Percentiles rank a stretch among this genome's conserved stretches.
Evolutionary conservation across 306 rosid genomes (phyloP).

Genomic region (Pterocarpus macrocarpus): DNA sequence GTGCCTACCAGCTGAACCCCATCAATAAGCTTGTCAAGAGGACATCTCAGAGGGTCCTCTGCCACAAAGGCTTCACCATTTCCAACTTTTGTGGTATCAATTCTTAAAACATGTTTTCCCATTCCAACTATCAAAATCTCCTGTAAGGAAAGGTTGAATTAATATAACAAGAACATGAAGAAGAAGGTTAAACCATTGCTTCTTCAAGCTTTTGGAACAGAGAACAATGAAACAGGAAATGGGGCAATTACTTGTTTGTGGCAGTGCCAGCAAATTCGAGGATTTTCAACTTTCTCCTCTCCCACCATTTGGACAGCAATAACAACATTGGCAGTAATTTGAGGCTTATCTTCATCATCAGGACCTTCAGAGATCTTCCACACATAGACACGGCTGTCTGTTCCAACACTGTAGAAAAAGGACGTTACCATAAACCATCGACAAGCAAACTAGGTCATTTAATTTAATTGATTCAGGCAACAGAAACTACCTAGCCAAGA

Average conservation of each 20-base stretch:
- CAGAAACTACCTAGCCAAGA: conserved; percentile 85
- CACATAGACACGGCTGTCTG: conserved; percentile 88
- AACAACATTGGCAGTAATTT: conserved; percentile 83
- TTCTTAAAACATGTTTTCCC: conserved; percentile 83
- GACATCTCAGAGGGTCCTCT: conserved; percentile 82
- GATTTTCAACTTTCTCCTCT: conserved; percentile 82
- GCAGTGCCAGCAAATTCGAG: conserved; percentile 98
- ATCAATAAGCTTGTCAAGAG: conserved; percentile 86
- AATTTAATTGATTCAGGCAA: conserved; percentile 30
- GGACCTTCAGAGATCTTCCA: conserved; percentile 99
- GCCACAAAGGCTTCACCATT: conserved; percentile 75
- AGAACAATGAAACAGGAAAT: conserved; percentile 27
- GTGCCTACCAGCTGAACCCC: conserved; percentile 95
- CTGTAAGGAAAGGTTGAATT: conserved; percentile 58
- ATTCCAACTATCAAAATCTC: conserved; percentile 93
- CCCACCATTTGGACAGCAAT: conserved; percentile 81
- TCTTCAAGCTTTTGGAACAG: conserved; percentile 29
- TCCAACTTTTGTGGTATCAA: conserved; percentile 94
- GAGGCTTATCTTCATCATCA: conserved; percentile 89
- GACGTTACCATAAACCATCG: conserved; percentile 43
- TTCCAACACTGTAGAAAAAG: conserved; percentile 78
- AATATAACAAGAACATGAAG: conserved; percentile 35
- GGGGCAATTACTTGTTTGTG: conserved; percentile 83
- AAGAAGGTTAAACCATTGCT: conserved; percentile 27
- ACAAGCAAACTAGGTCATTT: conserved; percentile 14